Evolutionary conservation across 2,329 filamentous ascomycete genomes (phyloP).

Genomic region (Ophiognomonia clavigignenti-juglandacearum): DNA sequence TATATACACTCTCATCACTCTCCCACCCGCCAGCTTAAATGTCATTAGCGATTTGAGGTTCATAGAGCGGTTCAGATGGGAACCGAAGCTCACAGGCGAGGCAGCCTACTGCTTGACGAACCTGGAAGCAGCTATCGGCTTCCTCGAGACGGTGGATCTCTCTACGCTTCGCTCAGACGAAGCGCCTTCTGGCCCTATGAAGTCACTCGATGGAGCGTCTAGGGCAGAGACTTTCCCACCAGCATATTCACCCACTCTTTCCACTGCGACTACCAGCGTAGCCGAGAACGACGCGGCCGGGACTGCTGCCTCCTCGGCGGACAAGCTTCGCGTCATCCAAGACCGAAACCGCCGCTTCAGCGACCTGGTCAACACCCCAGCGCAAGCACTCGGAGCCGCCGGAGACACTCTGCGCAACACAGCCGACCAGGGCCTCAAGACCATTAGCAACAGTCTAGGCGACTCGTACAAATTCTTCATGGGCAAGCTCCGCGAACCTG

Average conservation of each 20-base stretch:
- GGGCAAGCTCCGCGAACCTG: constrained; percentile 64
- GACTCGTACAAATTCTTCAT: constrained; percentile 93
- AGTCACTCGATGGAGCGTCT: constrained; percentile 43
- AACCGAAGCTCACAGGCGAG: constrained; percentile 84
- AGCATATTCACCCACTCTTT: constrained; percentile 44
- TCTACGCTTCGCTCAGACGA: constrained; percentile 83
- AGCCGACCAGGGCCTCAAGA: constrained; percentile 88
- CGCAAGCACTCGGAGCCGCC: constrained; percentile 74
- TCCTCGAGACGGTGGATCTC: constrained; percentile 91
- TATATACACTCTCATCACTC: constrained; percentile 92
- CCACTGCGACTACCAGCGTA: constrained; percentile 27
- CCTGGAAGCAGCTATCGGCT: constrained; percentile 88
- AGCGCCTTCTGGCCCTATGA: constrained; percentile 61
- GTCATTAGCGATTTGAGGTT: constrained; percentile 94
- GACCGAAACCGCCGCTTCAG: constrained; percentile 72
- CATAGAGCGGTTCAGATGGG: constrained; percentile 84
- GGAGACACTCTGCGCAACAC: constrained; percentile 82
- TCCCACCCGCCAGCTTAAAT: constrained; percentile 78
- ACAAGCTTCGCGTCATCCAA: constrained; percentile 41
- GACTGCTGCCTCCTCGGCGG: constrained; percentile 30
- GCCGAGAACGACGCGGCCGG: constrained; percentile 19
- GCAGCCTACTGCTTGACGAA: constrained; percentile 96
- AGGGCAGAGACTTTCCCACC: constrained; percentile 53
- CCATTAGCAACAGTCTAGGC: constrained; percentile 82
- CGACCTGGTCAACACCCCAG: constrained; percentile 79